Base-by-base conservation (phyloP, 1,139 yeast genomes). In the Debaryomycetaceae sp. region DNA sequence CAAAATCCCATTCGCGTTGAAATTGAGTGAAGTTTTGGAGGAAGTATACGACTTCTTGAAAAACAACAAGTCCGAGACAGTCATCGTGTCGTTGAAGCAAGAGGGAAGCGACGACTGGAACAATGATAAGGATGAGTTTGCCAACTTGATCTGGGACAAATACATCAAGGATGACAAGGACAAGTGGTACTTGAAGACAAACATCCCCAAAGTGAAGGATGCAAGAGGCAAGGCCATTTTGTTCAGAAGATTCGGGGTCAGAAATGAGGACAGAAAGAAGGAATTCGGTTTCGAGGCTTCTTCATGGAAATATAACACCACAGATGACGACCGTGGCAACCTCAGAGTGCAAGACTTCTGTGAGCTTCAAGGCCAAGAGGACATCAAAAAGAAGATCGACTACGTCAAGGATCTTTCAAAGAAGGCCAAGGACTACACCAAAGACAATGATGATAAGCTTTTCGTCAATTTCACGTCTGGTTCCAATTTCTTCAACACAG, bases 391-490 rank as follows among this genome's bases (percentile, higher is more conserved):
- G 55, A 87, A 87, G 62, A 73, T 79, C 22, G 66, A 65, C 11
- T 81, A 78, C 55, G 81, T 86, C 52, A 80, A 78, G 57, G 72
- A 78, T 36, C 76, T 83, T 58, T 68, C 84, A 42, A 62, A 74
- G 42, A 73, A 72, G 47, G 87, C 95, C 3, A 63, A 59, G 36
- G 70, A 75, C 31, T 78, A 80, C 65, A 65, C 76, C 34, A 58
- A 66, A 45, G 56, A 66, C 41, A 55, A 62, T 35, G 78, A 78
- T 53, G 73, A 79, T 44, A 85, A 84, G 64, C 67, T 86, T 52
- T 85, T 80, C 56, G 64, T 87, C 52, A 87, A 86, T 66, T 87
- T 84, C 61, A 81, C 89, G 48, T 79, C 90, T 2, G 95, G 87
- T 24, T 76, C 91, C 39, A 85, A 84, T 63, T 83, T 85, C 62